Conservation (phyloP, 2,329 filamentous ascomycete species). For the Colletotrichum eleusines region DNA sequence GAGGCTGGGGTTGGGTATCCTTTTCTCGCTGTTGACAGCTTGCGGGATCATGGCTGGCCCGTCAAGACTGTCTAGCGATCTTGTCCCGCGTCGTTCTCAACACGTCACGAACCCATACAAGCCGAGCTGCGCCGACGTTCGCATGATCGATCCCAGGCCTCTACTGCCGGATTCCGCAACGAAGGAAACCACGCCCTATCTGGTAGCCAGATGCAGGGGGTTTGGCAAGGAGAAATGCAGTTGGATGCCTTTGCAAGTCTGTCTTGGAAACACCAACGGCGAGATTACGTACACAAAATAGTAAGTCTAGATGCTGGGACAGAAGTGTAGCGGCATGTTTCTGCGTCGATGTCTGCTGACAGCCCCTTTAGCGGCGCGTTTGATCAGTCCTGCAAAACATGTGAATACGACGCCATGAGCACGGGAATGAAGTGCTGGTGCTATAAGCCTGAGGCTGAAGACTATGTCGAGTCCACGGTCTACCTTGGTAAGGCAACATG, state of each 20-base stretch:
- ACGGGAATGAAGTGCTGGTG: neutral
- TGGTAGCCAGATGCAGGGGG: neutral
- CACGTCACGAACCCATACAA: neutral
- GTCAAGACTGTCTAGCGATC: neutral
- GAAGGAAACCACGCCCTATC: neutral
- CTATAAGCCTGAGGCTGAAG: too few relatives aligned
- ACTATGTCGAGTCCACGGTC: neutral
- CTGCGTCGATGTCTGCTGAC: neutral
- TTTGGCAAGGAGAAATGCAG: neutral
- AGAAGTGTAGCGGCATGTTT: neutral
- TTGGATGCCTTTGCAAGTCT: slow-evolving; percentile 5
- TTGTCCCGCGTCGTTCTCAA: neutral
- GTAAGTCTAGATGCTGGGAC: neutral
- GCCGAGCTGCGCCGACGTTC: neutral
- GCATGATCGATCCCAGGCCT: neutral
- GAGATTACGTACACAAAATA: neutral
- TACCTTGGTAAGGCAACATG: neutral
- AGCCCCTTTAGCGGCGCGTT: neutral
- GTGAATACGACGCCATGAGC: neutral
- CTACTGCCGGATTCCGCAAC: neutral
- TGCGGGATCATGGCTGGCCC: neutral
- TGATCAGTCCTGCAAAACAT: neutral
- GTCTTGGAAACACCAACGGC: neutral
- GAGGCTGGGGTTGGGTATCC: neutral
- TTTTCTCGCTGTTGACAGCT: neutral